Conservation (phyloP, 345 rosid species). For the Syzygium grande region DNA sequence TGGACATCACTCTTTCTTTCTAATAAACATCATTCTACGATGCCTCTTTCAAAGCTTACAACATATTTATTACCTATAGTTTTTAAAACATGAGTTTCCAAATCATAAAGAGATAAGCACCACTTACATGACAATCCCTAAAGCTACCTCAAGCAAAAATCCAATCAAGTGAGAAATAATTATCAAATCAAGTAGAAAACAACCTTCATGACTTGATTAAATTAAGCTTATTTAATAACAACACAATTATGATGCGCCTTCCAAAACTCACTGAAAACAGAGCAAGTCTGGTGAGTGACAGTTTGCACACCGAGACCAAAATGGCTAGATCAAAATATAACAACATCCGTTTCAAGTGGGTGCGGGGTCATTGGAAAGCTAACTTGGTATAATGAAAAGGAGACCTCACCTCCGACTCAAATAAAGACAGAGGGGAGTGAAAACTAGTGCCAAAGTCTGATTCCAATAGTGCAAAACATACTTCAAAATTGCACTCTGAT, state of each 20-base stretch:
- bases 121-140: not conserved
- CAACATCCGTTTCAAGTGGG: not conserved
- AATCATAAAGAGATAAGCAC: not conserved
- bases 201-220: not conserved
- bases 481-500: not conserved
- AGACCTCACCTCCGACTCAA: not conserved
- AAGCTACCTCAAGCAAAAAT: not conserved
- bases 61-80: not conserved
- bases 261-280: not conserved
- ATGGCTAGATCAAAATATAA: not conserved
- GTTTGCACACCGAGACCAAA: not conserved
- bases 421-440: not conserved
- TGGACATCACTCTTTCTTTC: not conserved
- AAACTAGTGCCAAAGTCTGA: not conserved
- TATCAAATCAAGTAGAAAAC: not conserved
- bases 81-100: not conserved
- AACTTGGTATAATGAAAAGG: accelerated
- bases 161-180: not conserved
- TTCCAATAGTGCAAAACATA: not conserved
- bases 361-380: not conserved
- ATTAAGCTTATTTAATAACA: not conserved
- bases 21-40: not conserved
- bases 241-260: not conserved
- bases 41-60: not conserved
- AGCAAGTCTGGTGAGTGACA: not conserved